Base-by-base conservation (phyloP, 2,329 filamentous ascomycete species). In the Magnaporthiopsis poae region DNA sequence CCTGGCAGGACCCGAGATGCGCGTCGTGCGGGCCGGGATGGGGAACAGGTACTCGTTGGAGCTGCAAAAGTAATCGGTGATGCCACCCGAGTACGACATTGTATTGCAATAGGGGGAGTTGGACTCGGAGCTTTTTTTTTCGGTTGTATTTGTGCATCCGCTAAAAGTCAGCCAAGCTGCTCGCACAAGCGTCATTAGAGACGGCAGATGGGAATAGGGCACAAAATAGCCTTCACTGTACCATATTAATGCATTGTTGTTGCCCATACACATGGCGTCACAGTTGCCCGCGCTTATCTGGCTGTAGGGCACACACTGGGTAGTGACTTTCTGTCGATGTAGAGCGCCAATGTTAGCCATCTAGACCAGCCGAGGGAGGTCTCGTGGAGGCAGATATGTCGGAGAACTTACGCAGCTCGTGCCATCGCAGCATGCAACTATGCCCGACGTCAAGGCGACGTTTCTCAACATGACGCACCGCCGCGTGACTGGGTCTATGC, bases 11-110 rank as follows among this genome's bases (percentile, higher is more conserved):
- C 46, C 46, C 8, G 46, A 56, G 5, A 56, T n/a, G 18, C 18
- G 46, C 7, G 18, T 56, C 21, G 46, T 56, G 21, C 46, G 46
- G 46, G n/a, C n/a, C 46, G 46, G 46, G 21, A 56, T 56, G 46
- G 21, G 46, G 18, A 25, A 9, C 18, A 21, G 21, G 46, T 2
- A 4, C 46, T 56, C 8, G 18, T 21, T 56, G 12, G 73, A 71
- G 67, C 75, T 75, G 71, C 81, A 84, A 72, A 76, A 81, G 69
- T 77, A 83, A 69, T 82, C 81, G 31, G 72, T 72, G 63, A 82
- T 74, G 21, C 76, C 75, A 25, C 73, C 74, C 3, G 74, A 71
- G 70, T 81, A 82, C 0, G 75, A 75, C 35, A 81, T 73, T 3
- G 80, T 83, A 66, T 79, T 80, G 73, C 82, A 84, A 69, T 74